Base-by-base conservation (phyloP, 2,329 filamentous ascomycete species). In the Neonectria neomacrospora region DNA sequence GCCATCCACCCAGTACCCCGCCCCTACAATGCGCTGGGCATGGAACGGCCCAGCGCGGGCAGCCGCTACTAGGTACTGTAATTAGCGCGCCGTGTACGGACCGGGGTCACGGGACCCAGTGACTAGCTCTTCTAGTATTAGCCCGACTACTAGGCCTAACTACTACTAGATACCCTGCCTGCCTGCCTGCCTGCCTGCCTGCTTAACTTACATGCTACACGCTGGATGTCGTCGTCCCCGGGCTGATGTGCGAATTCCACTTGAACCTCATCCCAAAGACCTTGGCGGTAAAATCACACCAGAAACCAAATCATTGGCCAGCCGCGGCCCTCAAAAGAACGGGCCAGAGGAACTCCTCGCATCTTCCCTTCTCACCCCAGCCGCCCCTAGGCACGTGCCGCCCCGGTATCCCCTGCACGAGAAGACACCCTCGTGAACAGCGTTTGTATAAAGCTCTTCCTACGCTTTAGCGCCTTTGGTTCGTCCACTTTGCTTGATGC, bases 401-500 rank as follows among this genome's bases (percentile, higher is more conserved):
- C 61, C 30, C 54, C 34, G 1, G 23, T 7, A 39, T 58, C 50
- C 10, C 51, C 20, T 12, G 51, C 22, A n/a, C 66, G 57, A 48
- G 56, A 61, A 4, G 48, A 54, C 10, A 70, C 66, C 14, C 58
- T 62, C 1, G 61, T 59, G 34, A 85, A 83, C 10, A 85, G 69
- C 3, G 75, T 76, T 3, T 80, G 76, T 34, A 84, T 80, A 47
- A 85, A 84, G 67, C 82, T 85, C 72, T 80, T 84, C 66, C 79
- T 80, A 52, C 77, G 75, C 32, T 74, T 78, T 30, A 82, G 37
- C 4, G 37, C 59, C 61, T 61, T 72, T 3, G 53, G 22, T 5
- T 55, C 52, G 12, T 67, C 41, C 4, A 48, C 58, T 1, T 42
- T 62, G 5, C 32, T 22, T 4, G 32, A 41, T 8, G 39, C 28